phyloP scores from a whole-genome alignment of 306 rosid genomes.

The Begonia loranthoides region DNA sequence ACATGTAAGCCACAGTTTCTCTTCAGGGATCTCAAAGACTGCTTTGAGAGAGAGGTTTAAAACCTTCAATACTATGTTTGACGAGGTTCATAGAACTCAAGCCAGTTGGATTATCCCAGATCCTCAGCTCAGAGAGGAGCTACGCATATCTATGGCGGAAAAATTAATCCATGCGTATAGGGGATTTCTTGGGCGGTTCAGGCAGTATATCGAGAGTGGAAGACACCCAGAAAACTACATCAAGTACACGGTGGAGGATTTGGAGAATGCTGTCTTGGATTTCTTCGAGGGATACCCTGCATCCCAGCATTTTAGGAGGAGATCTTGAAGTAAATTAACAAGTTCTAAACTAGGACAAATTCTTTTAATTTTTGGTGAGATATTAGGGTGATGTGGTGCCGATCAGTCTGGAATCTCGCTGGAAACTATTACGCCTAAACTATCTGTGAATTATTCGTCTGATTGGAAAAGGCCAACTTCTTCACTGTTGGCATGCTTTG shows the following conservation, averaged over 20 bases:
- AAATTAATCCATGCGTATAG: conserved; percentile 72
- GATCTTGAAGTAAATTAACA: conserved; percentile 49
- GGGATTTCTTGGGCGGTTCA: conserved; percentile 72
- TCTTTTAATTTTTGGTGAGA: conserved; percentile 79
- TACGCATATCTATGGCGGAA: conserved; percentile 61
- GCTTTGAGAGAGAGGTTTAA: conserved; percentile 84
- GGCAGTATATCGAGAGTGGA: conserved; percentile 73
- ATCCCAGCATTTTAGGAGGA: conserved; percentile 73
- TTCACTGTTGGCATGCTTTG: not conserved
- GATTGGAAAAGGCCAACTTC: not conserved
- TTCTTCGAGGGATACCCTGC: conserved; percentile 69
- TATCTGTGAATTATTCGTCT: not conserved
- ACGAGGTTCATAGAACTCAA: conserved; percentile 78
- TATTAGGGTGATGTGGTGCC: conserved; percentile 33
- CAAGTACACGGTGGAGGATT: conserved; percentile 68
- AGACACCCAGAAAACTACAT: conserved; percentile 83
- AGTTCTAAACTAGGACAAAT: conserved; percentile 56
- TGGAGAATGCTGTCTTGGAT: conserved; percentile 60
- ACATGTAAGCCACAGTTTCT: too few species aligned
- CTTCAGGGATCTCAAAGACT: conserved; percentile 41
- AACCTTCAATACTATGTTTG: conserved; percentile 76
- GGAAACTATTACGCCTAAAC: conserved; percentile 20
- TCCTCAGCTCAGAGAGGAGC: conserved; percentile 73
- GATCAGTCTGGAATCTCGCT: conserved; percentile 29
- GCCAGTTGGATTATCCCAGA: conserved; percentile 76